Conservation (phyloP, 1,284 basidiomycete genomes). For the Puccinia novopanici region DNA sequence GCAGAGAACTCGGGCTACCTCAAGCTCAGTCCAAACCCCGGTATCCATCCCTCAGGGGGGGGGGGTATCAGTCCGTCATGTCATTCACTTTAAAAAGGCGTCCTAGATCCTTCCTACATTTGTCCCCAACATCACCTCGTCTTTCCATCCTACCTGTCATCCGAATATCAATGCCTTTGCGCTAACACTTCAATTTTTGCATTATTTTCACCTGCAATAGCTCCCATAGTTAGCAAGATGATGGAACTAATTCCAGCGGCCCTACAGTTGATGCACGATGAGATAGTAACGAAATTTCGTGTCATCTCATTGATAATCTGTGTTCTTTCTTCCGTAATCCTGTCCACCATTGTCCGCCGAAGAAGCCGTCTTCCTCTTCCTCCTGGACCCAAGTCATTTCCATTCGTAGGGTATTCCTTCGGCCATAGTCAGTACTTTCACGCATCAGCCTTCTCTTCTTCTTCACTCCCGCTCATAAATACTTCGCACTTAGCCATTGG, state of each 20-base stretch:
- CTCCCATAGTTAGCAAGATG: conserved; percentile 14
- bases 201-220: neutral
- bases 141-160: neutral
- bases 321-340: conserved; percentile 18
- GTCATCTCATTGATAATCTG: conserved; percentile 20
- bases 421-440: conserved; percentile 35
- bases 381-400: conserved; percentile 35
- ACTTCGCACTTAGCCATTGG: conserved; percentile 24
- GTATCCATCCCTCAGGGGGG: neutral
- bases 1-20: neutral
- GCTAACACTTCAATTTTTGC: neutral
- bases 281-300: conserved; percentile 11
- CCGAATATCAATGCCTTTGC: neutral
- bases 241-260: conserved; percentile 25
- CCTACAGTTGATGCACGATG: neutral
- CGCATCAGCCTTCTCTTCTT: neutral
- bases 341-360: conserved; percentile 18
- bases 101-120: neutral
- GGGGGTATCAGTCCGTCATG: neutral
- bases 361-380: conserved; percentile 34
- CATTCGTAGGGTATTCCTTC: conserved; percentile 47
- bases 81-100: neutral
- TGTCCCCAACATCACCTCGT: neutral
- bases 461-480: neutral
- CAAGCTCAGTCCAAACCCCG: neutral